phyloP scores from a whole-genome alignment of 306 rosid genomes.

The Ormosia semicastrata region DNA sequence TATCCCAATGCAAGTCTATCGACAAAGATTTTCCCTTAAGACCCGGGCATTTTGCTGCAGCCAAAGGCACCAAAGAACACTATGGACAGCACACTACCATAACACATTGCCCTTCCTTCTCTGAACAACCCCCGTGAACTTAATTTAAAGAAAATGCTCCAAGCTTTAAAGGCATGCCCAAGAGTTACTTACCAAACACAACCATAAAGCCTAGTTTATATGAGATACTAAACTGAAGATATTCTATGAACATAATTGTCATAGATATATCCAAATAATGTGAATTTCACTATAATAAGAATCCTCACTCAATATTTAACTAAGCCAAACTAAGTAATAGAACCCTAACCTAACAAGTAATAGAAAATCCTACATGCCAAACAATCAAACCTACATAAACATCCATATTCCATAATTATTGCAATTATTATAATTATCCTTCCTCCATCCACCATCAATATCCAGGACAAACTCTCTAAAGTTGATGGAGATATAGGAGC shows the following conservation, averaged over 20 bases:
- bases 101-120: neutral
- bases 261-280: neutral
- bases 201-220: neutral
- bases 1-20: neutral
- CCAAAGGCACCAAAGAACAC: neutral
- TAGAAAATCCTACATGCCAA: neutral
- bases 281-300: neutral
- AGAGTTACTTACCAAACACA: neutral
- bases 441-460: neutral
- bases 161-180: neutral
- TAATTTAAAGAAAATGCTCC: constrained; percentile 6
- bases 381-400: neutral
- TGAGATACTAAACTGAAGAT: neutral
- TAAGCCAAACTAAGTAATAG: neutral
- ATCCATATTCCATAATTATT: neutral
- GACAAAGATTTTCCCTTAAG: neutral
- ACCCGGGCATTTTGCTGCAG: neutral
- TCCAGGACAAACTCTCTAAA: neutral
- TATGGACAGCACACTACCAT: neutral
- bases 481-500: neutral
- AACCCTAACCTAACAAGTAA: neutral
- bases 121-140: neutral
- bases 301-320: neutral
- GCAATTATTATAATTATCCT: constrained; percentile 5
- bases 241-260: neutral